Evolutionary conservation across 2,329 filamentous ascomycete genomes (phyloP), one percentile per base, ranked within the genome.

Genomic region (Neopestalotiopsis clavispora): DNA sequence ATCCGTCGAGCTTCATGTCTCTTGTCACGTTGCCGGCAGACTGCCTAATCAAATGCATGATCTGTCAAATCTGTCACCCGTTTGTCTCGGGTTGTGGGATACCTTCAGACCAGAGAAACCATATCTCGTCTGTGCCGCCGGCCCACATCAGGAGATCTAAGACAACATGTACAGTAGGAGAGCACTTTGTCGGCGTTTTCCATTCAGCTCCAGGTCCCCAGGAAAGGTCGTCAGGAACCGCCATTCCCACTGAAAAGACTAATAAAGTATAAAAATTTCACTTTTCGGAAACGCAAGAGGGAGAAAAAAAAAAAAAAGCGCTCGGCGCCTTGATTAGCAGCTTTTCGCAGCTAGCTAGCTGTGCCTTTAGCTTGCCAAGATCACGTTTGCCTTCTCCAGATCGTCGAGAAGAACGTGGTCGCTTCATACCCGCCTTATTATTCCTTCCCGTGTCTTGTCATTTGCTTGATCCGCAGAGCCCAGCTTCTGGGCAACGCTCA

Each of bases 381-480:
- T 20, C 6, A n/a, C 20, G 7, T 52, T 52, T 52, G 17, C 57
- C 32, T 62, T 62, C 59, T 62, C 59, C 59, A 62, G 59, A 62
- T 62, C 59, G 34, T 40, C 59, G 57, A 62, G 34, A 10, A 38
- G 10, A 62, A 62, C 59, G 59, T 40, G 14, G 10, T 62, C 28
- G 59, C 14, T 17, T 28, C 23, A 28, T 28, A 14, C 28, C n/a
- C 34, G n/a, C 34, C 30, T 38, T 62, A 17, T 32, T 30, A n/a
- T 38, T 52, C 45, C 45, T n/a, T 17, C 45, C 45, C 23, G 23
- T 28, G 45, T 52, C 45, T 52, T 52, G 45, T 52, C 45, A 52
- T 52, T 52, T 62, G 59, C 59, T 62, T 62, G 59, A 62, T 62
- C 32, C 59, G 34, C 45, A 52, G 32, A 17, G 59, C 34, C 59